Conservation (phyloP, 1,139 yeast species). For the Suhomyces bribrorum region DNA sequence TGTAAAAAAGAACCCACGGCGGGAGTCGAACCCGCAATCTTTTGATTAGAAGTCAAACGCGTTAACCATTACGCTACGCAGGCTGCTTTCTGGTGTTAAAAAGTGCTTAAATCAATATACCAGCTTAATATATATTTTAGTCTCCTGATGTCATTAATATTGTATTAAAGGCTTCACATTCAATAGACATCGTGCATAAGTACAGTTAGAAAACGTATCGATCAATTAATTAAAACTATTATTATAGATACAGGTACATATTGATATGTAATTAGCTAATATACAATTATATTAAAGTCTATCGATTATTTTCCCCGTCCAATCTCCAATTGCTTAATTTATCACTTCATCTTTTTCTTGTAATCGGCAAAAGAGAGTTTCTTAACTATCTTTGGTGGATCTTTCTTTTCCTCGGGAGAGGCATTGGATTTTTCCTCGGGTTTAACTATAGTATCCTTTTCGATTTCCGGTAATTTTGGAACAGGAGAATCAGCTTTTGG, state of each 20-base stretch:
- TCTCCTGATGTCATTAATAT: no score
- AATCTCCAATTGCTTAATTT: no score
- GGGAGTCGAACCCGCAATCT: slow-evolving; percentile 51
- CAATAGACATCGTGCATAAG: no score
- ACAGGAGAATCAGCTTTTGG: background rate
- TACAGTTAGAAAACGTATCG: no score
- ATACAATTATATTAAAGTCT: background rate
- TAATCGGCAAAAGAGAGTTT: slow-evolving; percentile 84
- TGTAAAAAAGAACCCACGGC: slow-evolving; percentile 36
- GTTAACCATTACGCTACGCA: slow-evolving; percentile 46
- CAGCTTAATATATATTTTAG: no score
- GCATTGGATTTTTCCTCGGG: slow-evolving; percentile 1
- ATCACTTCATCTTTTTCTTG: slow-evolving; percentile 63
- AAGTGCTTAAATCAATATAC: background rate
- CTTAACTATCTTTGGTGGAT: slow-evolving; percentile 47
- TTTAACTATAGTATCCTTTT: slow-evolving; percentile 1
- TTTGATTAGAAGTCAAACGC: slow-evolving; percentile 50
- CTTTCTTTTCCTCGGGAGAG: slow-evolving; percentile 15
- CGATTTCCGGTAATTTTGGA: background rate
- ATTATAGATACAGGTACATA: no score
- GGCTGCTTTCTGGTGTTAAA: slow-evolving; percentile 7
- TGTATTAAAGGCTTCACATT: no score
- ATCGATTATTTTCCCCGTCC: background rate
- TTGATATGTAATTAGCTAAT: background rate
- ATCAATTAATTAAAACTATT: no score